Base-by-base conservation (phyloP, 768 basidiomycete genomes). In the Mycena capillaripes region DNA sequence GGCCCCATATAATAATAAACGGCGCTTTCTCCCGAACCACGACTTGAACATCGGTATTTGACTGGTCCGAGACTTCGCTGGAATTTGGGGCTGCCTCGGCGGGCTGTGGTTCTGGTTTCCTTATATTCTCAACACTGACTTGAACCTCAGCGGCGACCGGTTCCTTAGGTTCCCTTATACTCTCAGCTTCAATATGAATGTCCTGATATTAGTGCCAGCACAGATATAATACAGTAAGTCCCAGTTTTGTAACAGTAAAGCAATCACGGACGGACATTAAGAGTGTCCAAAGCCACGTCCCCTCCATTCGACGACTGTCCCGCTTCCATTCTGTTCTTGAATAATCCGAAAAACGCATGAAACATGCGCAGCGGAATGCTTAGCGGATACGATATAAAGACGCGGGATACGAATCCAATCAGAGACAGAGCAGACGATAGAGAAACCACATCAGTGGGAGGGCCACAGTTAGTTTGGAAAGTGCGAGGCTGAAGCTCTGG, bases 261-360 rank as follows among this genome's bases (percentile, higher is more conserved):
- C 81, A 80, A 86, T 87, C 76, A 87, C 77, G 81, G 78, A 86
- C 86, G 83, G 83, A 88, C 87, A 85, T 82, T 84, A 77, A 86
- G 76, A 59, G 78, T 82, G 75, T 86, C 82, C 83, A 87, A 74
- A 57, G 82, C 79, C 72, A 86, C 83, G 61, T 82, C 74, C 38
- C 23, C 53, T 12, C 70, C 57, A 7, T n/a, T 46, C 62, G 44
- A 16, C 52, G 38, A 3, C 23, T 23, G 30, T 23, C 29, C 55
- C 21, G 34, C 44, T 57, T 60, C 61, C 68, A 71, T 40, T 52
- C 72, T 58, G 38, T 60, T 70, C 62, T 66, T 71, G 67, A 76
- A 67, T 16, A 78, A 56, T 53, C 46, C 60, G 17, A 71, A 36
- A 32, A 70, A 50, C 7, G 74, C 66, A 50, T 77, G 70, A 52